Evolutionary conservation across 2,329 filamentous ascomycete genomes (phyloP).

Genomic region (Aspergillus chevalieri): DNA sequence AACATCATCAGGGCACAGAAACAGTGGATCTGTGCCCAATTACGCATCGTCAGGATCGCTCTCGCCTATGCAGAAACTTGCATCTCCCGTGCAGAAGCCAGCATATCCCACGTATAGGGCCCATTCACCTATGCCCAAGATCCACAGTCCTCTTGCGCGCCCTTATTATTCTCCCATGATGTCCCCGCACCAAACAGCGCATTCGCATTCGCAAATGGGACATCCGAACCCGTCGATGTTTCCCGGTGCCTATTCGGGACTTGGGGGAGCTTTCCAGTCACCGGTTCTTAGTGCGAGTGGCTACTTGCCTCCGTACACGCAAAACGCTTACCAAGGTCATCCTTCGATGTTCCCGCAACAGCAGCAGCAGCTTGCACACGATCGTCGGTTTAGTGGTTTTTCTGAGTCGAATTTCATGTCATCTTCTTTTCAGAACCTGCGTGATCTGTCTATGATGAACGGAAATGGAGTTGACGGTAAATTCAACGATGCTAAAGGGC

Average conservation of each 20-base stretch:
- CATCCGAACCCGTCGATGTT: slow-evolving; percentile 19
- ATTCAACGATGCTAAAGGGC: slow-evolving; percentile 14
- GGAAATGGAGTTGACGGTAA: slow-evolving; percentile 2
- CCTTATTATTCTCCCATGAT: slow-evolving; percentile 33
- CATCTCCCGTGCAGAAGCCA: slow-evolving; percentile 10
- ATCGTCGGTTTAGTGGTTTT: slow-evolving; percentile 25
- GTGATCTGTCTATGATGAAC: slow-evolving; percentile 20
- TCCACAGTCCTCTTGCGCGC: slow-evolving; percentile 31
- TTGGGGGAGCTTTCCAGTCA: neutral
- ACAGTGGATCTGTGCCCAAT: neutral
- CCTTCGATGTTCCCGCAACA: neutral
- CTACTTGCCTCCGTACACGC: slow-evolving; percentile 27
- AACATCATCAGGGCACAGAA: slow-evolving; percentile 7
- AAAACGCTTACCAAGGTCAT: slow-evolving; percentile 16
- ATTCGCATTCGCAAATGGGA: slow-evolving; percentile 16
- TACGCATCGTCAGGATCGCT: neutral
- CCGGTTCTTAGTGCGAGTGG: slow-evolving; percentile 9
- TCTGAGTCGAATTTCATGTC: slow-evolving; percentile 24
- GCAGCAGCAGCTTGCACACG: slow-evolving; percentile 17
- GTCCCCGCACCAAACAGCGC: slow-evolving; percentile 19
- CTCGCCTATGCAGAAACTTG: slow-evolving; percentile 10
- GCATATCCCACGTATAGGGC: neutral
- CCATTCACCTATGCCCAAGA: slow-evolving; percentile 25
- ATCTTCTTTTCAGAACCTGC: slow-evolving; percentile 28
- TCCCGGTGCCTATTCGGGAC: slow-evolving; percentile 14